Conservation (phyloP, 2,329 filamentous ascomycete genomes). For the Tolypocladium album region DNA sequence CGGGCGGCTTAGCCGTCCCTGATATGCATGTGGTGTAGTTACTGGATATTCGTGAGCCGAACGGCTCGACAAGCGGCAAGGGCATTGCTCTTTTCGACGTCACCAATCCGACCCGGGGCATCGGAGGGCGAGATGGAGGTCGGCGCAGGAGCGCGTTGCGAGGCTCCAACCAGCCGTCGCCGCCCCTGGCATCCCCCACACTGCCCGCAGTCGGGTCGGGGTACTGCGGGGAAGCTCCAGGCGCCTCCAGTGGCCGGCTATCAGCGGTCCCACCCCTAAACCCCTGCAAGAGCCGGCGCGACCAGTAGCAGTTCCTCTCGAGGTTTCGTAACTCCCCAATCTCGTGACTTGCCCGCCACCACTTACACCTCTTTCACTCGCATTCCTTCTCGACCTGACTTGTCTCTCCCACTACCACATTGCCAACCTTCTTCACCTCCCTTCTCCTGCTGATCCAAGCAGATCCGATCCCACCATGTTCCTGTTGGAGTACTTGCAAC, state of each 20-base stretch:
- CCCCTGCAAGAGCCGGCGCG: not conserved
- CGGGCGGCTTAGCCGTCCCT: too few relatives aligned
- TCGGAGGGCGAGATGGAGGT: not conserved
- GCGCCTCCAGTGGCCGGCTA: constrained; percentile 1
- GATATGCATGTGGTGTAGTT: not conserved
- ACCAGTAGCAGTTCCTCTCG: not conserved
- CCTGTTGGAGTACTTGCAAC: constrained; percentile 52
- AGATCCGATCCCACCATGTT: constrained; percentile 18
- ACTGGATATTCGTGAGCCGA: not conserved
- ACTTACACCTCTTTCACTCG: constrained; percentile 2
- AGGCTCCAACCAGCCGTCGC: not conserved
- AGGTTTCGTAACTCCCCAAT: not conserved
- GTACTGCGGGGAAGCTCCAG: not conserved
- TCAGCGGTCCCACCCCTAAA: constrained; percentile 3
- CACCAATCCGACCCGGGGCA: not conserved
- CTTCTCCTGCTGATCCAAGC: not conserved
- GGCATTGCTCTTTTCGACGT: not conserved
- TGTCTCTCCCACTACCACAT: not conserved
- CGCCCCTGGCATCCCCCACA: not conserved
- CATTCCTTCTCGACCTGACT: not conserved
- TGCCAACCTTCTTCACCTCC: not conserved
- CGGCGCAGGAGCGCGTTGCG: not conserved
- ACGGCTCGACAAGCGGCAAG: not conserved
- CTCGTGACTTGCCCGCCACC: constrained; percentile 5
- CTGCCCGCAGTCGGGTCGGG: not conserved